These are phyloP conservation scores for Auricularia heimuer DNA, from an alignment of 768 basidiomycete genomes.

Conservation along the genomic window DNA sequence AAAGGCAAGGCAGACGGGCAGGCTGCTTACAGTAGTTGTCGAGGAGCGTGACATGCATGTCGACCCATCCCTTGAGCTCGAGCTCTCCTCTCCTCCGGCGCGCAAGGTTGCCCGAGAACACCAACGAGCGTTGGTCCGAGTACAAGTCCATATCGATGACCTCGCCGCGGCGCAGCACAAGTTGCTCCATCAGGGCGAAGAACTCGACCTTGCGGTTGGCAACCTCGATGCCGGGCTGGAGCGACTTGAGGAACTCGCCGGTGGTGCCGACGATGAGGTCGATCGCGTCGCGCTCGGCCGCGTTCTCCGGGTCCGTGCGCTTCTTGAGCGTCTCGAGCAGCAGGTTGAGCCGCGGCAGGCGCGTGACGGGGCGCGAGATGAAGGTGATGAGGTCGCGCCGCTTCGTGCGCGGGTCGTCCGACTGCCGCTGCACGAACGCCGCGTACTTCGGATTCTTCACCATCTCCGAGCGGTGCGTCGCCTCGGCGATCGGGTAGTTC, in stretches of 20 bases:
- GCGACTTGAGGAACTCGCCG: conserved; percentile 67
- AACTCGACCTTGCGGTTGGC: conserved; percentile 86
- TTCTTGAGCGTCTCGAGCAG: conserved; percentile 45
- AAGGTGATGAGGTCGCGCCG: conserved; percentile 76
- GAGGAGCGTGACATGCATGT: conserved; percentile 54
- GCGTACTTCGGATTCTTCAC: conserved; percentile 59
- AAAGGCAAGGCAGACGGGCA: not conserved
- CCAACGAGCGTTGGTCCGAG: conserved; percentile 61
- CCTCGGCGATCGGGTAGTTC: conserved; percentile 80
- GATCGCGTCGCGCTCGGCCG: conserved; percentile 69
- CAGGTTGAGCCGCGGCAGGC: conserved; percentile 72
- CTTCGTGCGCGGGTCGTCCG: conserved; percentile 53
- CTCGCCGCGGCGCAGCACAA: conserved; percentile 69
- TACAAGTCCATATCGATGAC: conserved; percentile 79
- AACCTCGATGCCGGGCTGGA: conserved; percentile 84
- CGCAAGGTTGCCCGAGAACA: conserved; percentile 55
- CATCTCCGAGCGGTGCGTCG: conserved; percentile 67
- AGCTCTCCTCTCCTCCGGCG: conserved; percentile 54
- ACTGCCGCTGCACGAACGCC: conserved; percentile 51
- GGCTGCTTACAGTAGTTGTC: conserved; percentile 62
- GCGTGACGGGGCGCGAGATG: conserved; percentile 77
- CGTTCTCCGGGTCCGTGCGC: conserved; percentile 40
- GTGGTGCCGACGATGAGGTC: conserved; percentile 63
- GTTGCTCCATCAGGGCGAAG: conserved; percentile 67
- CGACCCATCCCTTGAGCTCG: conserved; percentile 54